Percentiles rank a stretch among this genome's conserved stretches.
Evolutionary conservation across 2,329 filamentous ascomycete species (phyloP).

Genomic region (Penicillium expansum): DNA sequence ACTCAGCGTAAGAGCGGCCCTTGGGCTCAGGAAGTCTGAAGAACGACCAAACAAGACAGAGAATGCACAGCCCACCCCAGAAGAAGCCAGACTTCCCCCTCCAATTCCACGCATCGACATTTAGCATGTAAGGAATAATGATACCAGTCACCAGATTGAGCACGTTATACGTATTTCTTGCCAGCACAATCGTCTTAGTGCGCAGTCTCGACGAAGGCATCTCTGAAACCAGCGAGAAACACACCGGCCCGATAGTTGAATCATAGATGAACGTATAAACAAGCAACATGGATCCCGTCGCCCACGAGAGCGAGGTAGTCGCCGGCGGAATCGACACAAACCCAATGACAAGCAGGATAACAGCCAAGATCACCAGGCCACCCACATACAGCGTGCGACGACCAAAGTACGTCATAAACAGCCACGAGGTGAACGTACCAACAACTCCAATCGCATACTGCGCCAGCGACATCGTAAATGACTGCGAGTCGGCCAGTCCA

Average conservation of each 20-base stretch:
- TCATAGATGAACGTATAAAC: slow-evolving; percentile 55
- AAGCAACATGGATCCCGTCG: slow-evolving; percentile 50
- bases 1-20: slow-evolving; percentile 74
- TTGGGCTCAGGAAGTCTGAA: slow-evolving; percentile 73
- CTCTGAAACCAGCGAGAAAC: slow-evolving; percentile 54
- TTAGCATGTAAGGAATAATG: slow-evolving; percentile 83
- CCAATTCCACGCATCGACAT: slow-evolving; percentile 80
- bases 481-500: slow-evolving; percentile 31
- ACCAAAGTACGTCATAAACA: slow-evolving; percentile 37
- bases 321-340: slow-evolving; percentile 17
- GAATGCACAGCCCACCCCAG: slow-evolving; percentile 71
- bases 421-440: slow-evolving; percentile 53
- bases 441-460: slow-evolving; percentile 60
- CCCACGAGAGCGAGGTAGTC: slow-evolving; percentile 31
- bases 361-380: slow-evolving; percentile 21
- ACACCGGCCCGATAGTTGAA: slow-evolving; percentile 54
- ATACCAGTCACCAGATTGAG: slow-evolving; percentile 57
- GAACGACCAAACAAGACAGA: slow-evolving; percentile 72
- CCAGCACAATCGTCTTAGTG: slow-evolving; percentile 54
- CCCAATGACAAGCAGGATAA: slow-evolving; percentile 21
- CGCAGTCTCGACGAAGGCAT: slow-evolving; percentile 54
- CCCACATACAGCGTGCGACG: slow-evolving; percentile 41
- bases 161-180: slow-evolving; percentile 44
- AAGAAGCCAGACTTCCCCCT: slow-evolving; percentile 79
- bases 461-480: slow-evolving; percentile 46